Percentiles rank a stretch among this genome's conserved stretches.
phyloP scores from a whole-genome alignment of 768 basidiomycete species.

The Boletus reticulatus region DNA sequence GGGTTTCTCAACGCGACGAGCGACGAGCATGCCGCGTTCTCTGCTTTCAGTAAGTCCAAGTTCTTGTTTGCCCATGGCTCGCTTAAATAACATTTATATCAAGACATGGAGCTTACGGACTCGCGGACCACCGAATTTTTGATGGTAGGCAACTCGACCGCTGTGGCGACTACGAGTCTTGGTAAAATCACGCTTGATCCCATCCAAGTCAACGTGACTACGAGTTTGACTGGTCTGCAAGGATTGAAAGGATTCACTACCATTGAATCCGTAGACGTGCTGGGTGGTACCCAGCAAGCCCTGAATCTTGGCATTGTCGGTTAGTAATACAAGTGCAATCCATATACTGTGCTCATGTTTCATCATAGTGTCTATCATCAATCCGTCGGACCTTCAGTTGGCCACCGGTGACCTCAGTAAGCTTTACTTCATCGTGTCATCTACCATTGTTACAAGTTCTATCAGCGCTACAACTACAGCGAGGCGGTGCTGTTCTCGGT shows the following conservation, averaged over 20 bases:
- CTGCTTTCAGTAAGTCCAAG: constrained; percentile 52
- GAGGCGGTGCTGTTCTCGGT: constrained; percentile 52
- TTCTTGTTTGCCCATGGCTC: not conserved
- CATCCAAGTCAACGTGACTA: constrained; percentile 70
- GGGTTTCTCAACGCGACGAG: constrained; percentile 51
- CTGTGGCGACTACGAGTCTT: constrained; percentile 58
- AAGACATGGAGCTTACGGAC: constrained; percentile 59
- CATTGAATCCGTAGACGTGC: constrained; percentile 61
- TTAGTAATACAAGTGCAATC: constrained; percentile 21
- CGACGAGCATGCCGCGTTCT: constrained; percentile 48
- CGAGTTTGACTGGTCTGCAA: constrained; percentile 55
- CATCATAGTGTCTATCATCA: constrained; percentile 54
- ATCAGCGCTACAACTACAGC: constrained; percentile 54
- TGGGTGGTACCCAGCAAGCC: constrained; percentile 58
- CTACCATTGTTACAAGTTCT: not conserved
- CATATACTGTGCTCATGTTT: not conserved
- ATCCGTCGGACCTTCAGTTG: constrained; percentile 67
- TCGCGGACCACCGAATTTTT: constrained; percentile 47
- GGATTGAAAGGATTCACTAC: constrained; percentile 56
- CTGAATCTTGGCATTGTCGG: constrained; percentile 61
- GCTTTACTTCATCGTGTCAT: constrained; percentile 18
- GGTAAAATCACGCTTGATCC: constrained; percentile 68
- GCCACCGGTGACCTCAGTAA: constrained; percentile 60
- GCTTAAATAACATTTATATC: not conserved
- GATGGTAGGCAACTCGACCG: constrained; percentile 57